Conservation (phyloP, 345 rosid genomes). For the Lagerstroemia speciosa region DNA sequence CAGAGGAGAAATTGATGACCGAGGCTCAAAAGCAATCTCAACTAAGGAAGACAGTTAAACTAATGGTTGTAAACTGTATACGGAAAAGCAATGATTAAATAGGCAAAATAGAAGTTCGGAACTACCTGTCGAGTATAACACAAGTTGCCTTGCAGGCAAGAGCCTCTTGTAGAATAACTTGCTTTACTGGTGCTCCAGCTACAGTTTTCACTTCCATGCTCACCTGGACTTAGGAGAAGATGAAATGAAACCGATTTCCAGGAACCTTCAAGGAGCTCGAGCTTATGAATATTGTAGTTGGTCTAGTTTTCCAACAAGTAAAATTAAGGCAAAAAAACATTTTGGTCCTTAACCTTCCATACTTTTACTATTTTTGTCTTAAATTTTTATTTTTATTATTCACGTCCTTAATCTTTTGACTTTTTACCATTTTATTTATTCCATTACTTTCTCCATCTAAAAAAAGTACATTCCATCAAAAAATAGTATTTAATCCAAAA, state of each 20-base stretch:
- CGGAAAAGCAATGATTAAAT: neutral
- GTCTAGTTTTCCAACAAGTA: too few relatives aligned
- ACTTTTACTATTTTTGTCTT: too few relatives aligned
- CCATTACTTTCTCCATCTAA: too few relatives aligned
- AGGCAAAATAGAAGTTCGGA: slow-evolving; percentile 1
- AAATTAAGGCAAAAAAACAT: too few relatives aligned
- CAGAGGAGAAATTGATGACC: neutral
- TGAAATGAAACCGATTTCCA: neutral
- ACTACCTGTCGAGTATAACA: slow-evolving; percentile 47
- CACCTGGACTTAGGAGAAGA: slow-evolving; percentile 22
- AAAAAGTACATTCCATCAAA: too few relatives aligned
- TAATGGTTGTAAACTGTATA: neutral
- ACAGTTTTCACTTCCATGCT: slow-evolving; percentile 44
- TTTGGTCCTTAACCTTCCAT: too few relatives aligned
- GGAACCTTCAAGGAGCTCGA: neutral
- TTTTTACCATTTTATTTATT: too few relatives aligned
- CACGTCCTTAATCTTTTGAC: too few relatives aligned
- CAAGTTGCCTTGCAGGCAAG: slow-evolving; percentile 32
- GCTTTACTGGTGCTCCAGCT: slow-evolving; percentile 44
- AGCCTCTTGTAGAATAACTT: slow-evolving; percentile 46
- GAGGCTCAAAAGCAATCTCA: neutral
- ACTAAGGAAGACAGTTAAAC: neutral
- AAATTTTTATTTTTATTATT: too few relatives aligned
- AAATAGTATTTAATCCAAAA: too few relatives aligned
- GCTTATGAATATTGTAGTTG: neutral